A percentile compares a stretch with the other conserved stretches of the same genome.
These are phyloP conservation scores for Fusarium phyllophilum DNA, from an alignment of 2,329 filamentous ascomycete genomes.

Conservation along the genomic window DNA sequence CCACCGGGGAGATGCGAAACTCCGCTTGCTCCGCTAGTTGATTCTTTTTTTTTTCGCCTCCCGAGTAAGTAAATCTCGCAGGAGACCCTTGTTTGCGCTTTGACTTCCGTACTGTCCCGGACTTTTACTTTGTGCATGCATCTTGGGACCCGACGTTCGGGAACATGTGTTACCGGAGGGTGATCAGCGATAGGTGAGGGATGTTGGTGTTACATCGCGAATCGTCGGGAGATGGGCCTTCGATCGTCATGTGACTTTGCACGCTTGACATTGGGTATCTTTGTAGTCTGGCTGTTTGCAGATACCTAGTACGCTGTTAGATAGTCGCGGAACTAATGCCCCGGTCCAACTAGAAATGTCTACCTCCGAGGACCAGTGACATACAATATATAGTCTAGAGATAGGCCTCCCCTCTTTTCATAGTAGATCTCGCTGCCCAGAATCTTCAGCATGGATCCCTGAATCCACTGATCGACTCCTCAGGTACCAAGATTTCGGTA, in stretches of 20 bases:
- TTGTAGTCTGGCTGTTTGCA: not conserved
- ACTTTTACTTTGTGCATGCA: not conserved
- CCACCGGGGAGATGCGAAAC: not conserved
- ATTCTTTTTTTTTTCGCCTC: not conserved
- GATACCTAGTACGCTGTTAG: not conserved
- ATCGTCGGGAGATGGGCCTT: not conserved
- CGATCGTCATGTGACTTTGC: not conserved
- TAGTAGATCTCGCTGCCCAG: not conserved
- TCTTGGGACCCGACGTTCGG: not conserved
- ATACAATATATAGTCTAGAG: not conserved
- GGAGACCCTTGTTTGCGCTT: not conserved
- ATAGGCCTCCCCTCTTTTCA: not conserved
- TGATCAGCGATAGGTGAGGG: not conserved
- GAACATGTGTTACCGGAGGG: not conserved
- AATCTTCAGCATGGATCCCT: not conserved
- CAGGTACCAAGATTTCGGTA: not conserved
- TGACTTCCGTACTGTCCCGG: conserved; percentile 1
- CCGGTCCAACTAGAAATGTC: not conserved
- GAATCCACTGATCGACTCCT: not conserved
- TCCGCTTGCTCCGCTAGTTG: not conserved
- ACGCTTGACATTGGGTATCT: not conserved
- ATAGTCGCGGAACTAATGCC: not conserved
- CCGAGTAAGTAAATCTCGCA: not conserved
- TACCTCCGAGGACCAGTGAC: not conserved
- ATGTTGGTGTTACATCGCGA: not conserved